Base-by-base conservation (phyloP, 352 stramenopile species). In the Phytopythium ostracodes region DNA sequence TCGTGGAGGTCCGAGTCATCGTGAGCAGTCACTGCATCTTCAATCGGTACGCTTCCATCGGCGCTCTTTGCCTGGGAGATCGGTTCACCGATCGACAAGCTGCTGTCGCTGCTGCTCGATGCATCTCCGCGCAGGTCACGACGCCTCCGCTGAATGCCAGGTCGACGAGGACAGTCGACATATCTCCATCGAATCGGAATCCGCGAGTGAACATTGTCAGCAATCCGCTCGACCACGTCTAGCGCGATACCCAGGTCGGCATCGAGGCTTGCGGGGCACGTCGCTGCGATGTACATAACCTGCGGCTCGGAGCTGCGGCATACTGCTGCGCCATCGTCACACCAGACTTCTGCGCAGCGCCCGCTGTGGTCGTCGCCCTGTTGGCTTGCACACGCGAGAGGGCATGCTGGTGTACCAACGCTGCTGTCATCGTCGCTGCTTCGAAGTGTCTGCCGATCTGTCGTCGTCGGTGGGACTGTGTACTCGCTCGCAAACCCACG, bases 341-440 rank as follows among this genome's bases (percentile, higher is more conserved):
- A 72, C 71, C 68, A 74, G 6, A 74, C 27, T 57, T 74, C 56
- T 8, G 50, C 59, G 24, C 71, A 79, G 29, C 64, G 56, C 18
- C 58, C 62, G 35, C 14, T n/a, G 33, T n/a, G n/a, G 11, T 27
- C 20, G n/a, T 12, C 51, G 12, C 24, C 18, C 31, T 57, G 51
- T 11, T 4, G n/a, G 20, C 9, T 46, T 5, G 36, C 11, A 33
- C 51, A 57, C 4, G 51, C 31, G 31, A 44, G 29, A 25, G 51
- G 36, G 33, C n/a, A 52, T 33, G 12, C 12, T 2, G 24, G 0
- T 4, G 46, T 5, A 15, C 10, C 22, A n/a, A 3, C n/a, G n/a
- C n/a, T 17, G 0, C 43, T 50, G 43, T 50, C 1, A 11, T 29
- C 43, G 22, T 20, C 46, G 24, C 14, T 52, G 24, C 43, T 18